phyloP scores from a whole-genome alignment of 108 stramenopile genomes.

The Mediolabrus comicus region DNA sequence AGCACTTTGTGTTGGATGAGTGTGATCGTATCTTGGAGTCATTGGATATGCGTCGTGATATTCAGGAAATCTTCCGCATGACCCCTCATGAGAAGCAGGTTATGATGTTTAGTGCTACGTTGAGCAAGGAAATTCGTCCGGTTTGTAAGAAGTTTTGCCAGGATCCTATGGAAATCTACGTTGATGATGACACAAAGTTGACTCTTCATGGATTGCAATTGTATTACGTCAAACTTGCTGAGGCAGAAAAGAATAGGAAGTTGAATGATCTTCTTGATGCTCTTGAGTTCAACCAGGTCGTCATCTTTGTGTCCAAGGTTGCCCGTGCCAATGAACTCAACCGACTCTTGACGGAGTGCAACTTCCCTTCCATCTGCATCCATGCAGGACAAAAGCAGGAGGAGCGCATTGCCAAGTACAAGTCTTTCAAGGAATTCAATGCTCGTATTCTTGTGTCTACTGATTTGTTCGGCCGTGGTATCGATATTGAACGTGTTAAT shows the following conservation, averaged over 20 bases:
- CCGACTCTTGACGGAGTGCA: constrained; percentile 95
- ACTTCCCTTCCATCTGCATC: constrained; percentile 99
- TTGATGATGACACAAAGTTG: constrained; percentile 99
- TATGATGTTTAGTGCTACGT: constrained; percentile 99
- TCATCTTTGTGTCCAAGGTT: constrained; percentile 98
- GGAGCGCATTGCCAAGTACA: constrained; percentile 96
- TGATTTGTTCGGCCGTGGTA: constrained; percentile 99
- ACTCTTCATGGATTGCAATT: constrained; percentile 99
- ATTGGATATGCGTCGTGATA: constrained; percentile 96
- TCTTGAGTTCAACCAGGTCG: constrained; percentile 99
- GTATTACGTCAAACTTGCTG: constrained; percentile 96
- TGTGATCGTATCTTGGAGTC: constrained; percentile 98
- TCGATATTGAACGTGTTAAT: constrained; percentile 99
- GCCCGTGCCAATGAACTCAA: constrained; percentile 93
- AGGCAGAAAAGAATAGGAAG: constrained; percentile 99
- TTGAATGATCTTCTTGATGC: constrained; percentile 98
- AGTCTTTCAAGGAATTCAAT: constrained; percentile 98
- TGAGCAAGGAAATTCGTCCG: constrained; percentile 97
- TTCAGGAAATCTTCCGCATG: constrained; percentile 98
- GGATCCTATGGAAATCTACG: constrained; percentile 98
- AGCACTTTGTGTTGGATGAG: constrained; percentile 99
- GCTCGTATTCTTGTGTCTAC: constrained; percentile 98
- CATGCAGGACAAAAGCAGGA: constrained; percentile 96
- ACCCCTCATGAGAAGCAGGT: constrained; percentile 99
- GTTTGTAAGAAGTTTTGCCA: constrained; percentile 99